These are phyloP conservation scores for Pelargonium australe DNA, from an alignment of 441 rosid species.

Conservation along the genomic window DNA sequence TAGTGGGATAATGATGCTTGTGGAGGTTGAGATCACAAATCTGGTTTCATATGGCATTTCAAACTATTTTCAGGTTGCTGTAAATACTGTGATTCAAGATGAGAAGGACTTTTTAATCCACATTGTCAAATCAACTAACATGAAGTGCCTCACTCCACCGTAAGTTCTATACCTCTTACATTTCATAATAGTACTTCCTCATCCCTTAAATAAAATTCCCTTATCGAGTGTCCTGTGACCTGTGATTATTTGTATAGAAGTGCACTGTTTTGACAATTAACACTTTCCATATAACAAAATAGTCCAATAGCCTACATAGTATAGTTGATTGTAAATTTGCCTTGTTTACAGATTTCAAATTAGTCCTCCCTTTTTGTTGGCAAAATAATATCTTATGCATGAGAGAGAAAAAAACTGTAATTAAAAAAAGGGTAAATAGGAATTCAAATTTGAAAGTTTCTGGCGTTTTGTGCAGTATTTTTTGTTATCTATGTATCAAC, in stretches of 20 bases:
- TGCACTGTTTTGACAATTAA: background rate
- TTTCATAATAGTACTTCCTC: background rate
- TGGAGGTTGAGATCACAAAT: no score
- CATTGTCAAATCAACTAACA: conserved; percentile 74
- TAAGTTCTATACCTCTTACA: conserved; percentile 30
- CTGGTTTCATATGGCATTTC: no score
- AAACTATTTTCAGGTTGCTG: conserved; percentile 57
- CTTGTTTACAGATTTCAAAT: no score
- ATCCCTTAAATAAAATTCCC: background rate
- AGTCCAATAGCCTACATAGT: background rate
- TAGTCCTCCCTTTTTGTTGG: no score
- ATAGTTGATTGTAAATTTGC: no score
- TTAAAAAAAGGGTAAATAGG: no score
- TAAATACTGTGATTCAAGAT: conserved; percentile 60
- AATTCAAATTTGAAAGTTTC: no score
- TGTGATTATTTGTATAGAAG: background rate
- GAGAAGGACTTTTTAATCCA: conserved; percentile 80
- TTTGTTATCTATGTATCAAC: no score
- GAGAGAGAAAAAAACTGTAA: no score
- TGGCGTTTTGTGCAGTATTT: no score
- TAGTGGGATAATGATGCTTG: background rate
- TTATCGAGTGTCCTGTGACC: background rate
- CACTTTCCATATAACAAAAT: background rate
- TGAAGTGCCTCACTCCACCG: conserved; percentile 89
- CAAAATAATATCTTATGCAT: no score